Evolutionary conservation across 2,329 filamentous ascomycete species (phyloP), one percentile per base, ranked within the genome.

Genomic region (Fusarium phyllophilum): DNA sequence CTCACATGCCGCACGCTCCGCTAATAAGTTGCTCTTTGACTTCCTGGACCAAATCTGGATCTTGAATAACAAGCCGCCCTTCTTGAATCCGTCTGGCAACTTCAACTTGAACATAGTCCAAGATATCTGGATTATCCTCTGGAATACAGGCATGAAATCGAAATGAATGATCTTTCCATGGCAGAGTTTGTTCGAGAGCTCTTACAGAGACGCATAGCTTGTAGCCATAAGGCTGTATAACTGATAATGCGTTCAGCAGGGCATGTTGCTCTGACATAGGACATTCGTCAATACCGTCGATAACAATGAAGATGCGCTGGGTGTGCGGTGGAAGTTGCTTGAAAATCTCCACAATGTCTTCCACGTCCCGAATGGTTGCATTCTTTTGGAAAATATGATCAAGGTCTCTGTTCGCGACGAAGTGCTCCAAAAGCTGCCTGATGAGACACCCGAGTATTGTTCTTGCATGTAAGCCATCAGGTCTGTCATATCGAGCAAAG

Each of bases 1-100:
- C 55, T 24, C 6, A 64, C 82, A 84, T 84, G 22, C 82, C 82
- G 24, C 82, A 74, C 1, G 81, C 77, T 3, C 81, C 78, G 22
- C 55, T 1, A 0, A 75, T 20, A 0, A 82, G 70, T 13, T 75
- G 57, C 8, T 78, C 57, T 3, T 61, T 38, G 5, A 80, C 73
- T 1, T 80, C 70, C 1, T 72, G 24, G 6, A 77, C 15, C 5
- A 81, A 41, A 0, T 17, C 17, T 3, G 70, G 66, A 22, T 80
- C 70, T 10, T 71, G 52, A 2, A 77, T 33, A 1, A 5, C n/a
- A 4, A 81, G 66, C 0, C 60, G 60, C 0, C 68, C 57, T 13
- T 67, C 55, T 1, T 49, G 14, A 3, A 77, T 49, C 8, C 69
- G 41, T 0, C 3, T 29, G 2, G 68, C 31, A 2, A 81, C 33